Percentiles rank a stretch among this genome's conserved stretches.
Evolutionary conservation across 345 rosid species (phyloP).

Genomic region (Eucalyptus brandiana): DNA sequence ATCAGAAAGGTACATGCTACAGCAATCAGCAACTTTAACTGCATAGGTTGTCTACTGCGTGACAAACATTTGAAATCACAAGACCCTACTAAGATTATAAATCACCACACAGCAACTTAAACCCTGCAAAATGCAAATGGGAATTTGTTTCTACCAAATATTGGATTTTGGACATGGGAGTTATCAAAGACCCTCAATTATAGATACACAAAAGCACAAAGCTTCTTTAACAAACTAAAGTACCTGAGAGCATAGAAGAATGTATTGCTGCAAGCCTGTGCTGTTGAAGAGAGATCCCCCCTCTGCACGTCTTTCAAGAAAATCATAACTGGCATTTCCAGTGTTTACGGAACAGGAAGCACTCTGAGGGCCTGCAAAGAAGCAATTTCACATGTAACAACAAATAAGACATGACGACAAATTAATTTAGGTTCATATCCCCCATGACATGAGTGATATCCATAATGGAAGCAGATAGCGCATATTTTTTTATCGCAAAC

Average conservation of each 20-base stretch:
- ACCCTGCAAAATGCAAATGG: background rate
- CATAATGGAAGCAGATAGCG: background rate
- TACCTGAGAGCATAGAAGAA: slow-evolving; percentile 83
- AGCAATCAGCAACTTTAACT: background rate
- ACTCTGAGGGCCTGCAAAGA: slow-evolving; percentile 8
- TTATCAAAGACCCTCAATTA: background rate
- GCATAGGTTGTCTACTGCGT: background rate
- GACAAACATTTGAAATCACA: background rate
- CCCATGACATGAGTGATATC: background rate
- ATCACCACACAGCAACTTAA: background rate
- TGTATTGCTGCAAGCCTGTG: slow-evolving; percentile 74
- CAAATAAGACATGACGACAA: background rate
- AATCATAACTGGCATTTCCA: slow-evolving; percentile 5
- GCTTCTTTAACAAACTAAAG: background rate
- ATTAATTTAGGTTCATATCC: background rate
- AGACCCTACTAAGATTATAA: background rate
- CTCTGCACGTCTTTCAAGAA: slow-evolving; percentile 7
- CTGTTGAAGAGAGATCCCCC: slow-evolving; percentile 53
- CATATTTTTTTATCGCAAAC: background rate
- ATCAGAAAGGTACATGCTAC: background rate
- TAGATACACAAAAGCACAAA: background rate
- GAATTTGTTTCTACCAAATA: background rate
- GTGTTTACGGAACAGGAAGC: background rate
- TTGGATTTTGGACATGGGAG: background rate
- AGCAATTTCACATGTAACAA: background rate